Evolutionary conservation across 148 eudicot genomes (phyloP).

Genomic region (Silene latifolia): DNA sequence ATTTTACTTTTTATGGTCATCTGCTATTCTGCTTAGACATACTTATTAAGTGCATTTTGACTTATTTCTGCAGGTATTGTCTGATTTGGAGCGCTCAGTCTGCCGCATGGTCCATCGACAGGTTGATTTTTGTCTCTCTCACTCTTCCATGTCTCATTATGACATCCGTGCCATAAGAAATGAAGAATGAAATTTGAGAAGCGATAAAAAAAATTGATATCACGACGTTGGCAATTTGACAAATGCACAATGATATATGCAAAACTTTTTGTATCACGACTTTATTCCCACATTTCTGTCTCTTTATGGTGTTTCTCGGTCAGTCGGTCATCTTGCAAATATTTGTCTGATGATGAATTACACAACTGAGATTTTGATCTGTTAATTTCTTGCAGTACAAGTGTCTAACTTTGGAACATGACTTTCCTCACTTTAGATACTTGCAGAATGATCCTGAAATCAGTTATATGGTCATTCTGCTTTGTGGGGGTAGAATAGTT

Average conservation of each 20-base stretch:
- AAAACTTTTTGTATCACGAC: neutral
- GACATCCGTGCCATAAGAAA: neutral
- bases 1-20: neutral
- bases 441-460: neutral
- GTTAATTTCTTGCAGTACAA: neutral
- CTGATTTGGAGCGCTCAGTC: conserved; percentile 97
- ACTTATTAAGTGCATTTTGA: neutral
- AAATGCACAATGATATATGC: neutral
- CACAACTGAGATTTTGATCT: neutral
- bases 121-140: conserved; percentile 42
- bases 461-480: neutral
- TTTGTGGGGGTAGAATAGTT: too few relatives aligned
- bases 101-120: conserved; percentile 98
- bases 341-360: neutral
- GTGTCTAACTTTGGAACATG: neutral
- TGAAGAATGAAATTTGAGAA: too few relatives aligned
- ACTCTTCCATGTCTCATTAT: neutral
- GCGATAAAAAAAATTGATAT: too few relatives aligned
- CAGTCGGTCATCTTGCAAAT: neutral
- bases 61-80: conserved; percentile 62
- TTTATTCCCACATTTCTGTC: neutral
- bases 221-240: too few relatives aligned
- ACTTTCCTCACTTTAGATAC: neutral
- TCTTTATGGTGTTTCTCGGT: neutral
- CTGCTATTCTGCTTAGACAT: neutral